Base-by-base conservation (phyloP, 345 rosid species). In the Cardamine resedifolia region DNA sequence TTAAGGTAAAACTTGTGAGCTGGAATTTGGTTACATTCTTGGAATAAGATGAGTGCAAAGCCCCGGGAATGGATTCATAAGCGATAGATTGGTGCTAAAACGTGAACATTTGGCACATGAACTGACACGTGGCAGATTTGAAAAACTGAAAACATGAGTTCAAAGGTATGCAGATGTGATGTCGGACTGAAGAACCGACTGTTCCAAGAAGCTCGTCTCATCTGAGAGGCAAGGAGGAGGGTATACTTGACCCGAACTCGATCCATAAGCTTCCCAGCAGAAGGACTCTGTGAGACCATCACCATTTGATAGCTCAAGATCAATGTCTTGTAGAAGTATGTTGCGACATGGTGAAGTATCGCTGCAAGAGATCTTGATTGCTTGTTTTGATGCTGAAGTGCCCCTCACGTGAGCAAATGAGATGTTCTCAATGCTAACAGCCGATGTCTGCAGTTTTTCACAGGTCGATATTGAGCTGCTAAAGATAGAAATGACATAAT, bases 201-300 rank as follows among this genome's bases (percentile, higher is more conserved):
- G 89, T 70, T 79, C 43, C 67, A 86, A 84, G 71, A 84, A 79
- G 69, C 79, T 62, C 10, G 69, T 70, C 24, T 52, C 70, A 15
- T 63, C 44, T 12, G 83, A 68, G 43, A 85, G 81, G 75, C 98
- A 91, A 68, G 92, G 63, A 75, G 79, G 78, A 20, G 98, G 97
- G 18, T 68, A 43, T 30, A 89, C 83, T 55, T 70, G 68, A 78
- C 87, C 97, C 0, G 21, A 58, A 66, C 81, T 82, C n/a, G 83
- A 75, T 65, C 97, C 97, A 38, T 82, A 74, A 50, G 97, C 96
- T 75, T 88, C 77, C 96, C 96, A 91, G 62, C 99, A 89, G 60
- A 85, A 86, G 7, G 96, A 87, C 64, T 64, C 69, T 10, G 85
- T 66, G 20, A 26, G 26, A 9, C 76, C 86, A 27, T 83, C 82